Percentiles rank a stretch among this genome's conserved stretches.
Conservation (phyloP, 768 basidiomycete genomes). For the Macrolepiota albuminosa region DNA sequence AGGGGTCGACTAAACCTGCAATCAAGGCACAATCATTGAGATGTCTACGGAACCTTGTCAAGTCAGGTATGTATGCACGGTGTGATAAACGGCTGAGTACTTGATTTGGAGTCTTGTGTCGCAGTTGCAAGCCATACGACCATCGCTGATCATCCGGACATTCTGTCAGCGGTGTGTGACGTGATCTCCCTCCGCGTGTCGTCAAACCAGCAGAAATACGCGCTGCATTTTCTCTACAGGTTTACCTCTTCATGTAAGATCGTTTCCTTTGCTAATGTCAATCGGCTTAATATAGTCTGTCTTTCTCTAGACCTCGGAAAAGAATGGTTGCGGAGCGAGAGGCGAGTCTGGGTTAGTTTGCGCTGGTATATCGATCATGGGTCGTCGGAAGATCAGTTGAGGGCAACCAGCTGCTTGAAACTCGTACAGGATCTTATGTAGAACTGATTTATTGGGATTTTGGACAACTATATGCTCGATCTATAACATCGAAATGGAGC, state of each 20-base stretch:
- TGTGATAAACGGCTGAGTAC: neutral
- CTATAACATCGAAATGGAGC: neutral
- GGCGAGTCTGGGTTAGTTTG: slow-evolving; percentile 3
- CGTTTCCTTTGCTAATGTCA: neutral
- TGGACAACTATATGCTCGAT: neutral
- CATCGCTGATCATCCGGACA: slow-evolving; percentile 5
- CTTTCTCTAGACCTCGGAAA: slow-evolving; percentile 7
- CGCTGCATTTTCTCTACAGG: slow-evolving; percentile 14
- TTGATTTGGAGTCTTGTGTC: neutral
- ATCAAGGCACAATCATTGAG: slow-evolving; percentile 14
- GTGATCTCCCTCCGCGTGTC: slow-evolving; percentile 6
- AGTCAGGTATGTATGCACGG: slow-evolving; percentile 6
- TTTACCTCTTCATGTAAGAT: slow-evolving; percentile 9
- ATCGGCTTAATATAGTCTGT: neutral
- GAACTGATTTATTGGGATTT: neutral
- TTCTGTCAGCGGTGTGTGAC: slow-evolving; percentile 7
- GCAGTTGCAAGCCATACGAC: slow-evolving; percentile 8
- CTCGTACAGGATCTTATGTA: slow-evolving; percentile 6
- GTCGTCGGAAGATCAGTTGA: slow-evolving; percentile 10
- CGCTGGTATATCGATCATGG: slow-evolving; percentile 16
- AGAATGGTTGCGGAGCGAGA: slow-evolving; percentile 10
- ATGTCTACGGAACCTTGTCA: slow-evolving; percentile 16
- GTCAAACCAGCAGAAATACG: slow-evolving; percentile 17
- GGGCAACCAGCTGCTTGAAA: slow-evolving; percentile 9
- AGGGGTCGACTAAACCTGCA: slow-evolving; percentile 4